phyloP scores from a whole-genome alignment of 305 asterid genomes.

The Fraxinus albicans region DNA sequence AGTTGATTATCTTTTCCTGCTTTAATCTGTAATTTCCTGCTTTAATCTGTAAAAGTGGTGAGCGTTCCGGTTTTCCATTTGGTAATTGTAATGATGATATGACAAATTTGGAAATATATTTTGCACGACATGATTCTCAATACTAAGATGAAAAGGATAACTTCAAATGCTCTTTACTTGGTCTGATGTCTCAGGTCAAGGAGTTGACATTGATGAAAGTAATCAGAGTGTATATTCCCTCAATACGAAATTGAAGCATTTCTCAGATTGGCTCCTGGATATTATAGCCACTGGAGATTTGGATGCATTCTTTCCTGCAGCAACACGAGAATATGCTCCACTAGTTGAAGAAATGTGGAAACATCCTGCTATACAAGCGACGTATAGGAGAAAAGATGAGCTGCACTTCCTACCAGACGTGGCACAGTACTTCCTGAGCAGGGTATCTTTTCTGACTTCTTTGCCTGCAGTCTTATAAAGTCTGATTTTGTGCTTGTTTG shows the following conservation, averaged over 20 bases:
- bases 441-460: conserved; percentile 44
- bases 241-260: conserved; percentile 81
- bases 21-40: not conserved
- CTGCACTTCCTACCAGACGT: conserved; percentile 93
- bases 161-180: not conserved
- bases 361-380: conserved; percentile 86
- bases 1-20: not conserved
- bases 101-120: not conserved
- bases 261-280: conserved; percentile 95
- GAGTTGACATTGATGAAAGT: conserved; percentile 35
- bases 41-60: not conserved
- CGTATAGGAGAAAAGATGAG: conserved; percentile 70
- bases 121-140: not conserved
- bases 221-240: conserved; percentile 71
- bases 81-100: not conserved
- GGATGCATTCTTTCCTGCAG: conserved; percentile 97
- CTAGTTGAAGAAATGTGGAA: conserved; percentile 95
- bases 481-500: not conserved
- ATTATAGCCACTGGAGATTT: conserved; percentile 96
- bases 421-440: conserved; percentile 83
- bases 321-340: conserved; percentile 97
- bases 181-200: conserved; percentile 41
- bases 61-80: not conserved
- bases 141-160: not conserved
- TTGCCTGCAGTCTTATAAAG: not conserved